A percentile compares a stretch with the other conserved stretches of the same genome.
These are phyloP conservation scores for Diplodia intermedia DNA, from an alignment of 2,329 filamentous ascomycete species.

Conservation along the genomic window DNA sequence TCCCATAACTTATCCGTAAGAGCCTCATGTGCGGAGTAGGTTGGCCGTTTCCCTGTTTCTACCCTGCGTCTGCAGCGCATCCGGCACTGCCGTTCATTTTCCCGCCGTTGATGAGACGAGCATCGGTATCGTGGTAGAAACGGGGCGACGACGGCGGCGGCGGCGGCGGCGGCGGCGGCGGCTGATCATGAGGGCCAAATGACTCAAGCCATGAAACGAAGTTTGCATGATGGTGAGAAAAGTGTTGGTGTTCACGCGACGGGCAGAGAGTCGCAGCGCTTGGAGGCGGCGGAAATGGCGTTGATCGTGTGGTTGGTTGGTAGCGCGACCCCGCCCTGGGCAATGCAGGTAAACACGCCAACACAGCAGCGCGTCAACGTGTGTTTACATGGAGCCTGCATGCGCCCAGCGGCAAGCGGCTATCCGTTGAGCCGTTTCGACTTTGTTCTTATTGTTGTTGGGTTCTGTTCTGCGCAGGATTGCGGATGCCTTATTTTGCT, in stretches of 20 bases:
- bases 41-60: constrained; percentile 8
- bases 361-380: constrained; percentile 18
- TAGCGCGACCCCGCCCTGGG: constrained; percentile 24
- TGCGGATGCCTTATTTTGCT: not conserved
- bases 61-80: not conserved
- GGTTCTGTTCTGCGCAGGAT: not conserved
- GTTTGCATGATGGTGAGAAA: not conserved
- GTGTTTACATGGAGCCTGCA: constrained; percentile 11
- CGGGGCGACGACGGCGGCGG: not conserved
- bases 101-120: not conserved
- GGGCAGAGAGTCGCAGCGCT: not conserved
- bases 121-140: not conserved
- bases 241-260: not conserved
- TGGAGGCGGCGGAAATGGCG: not conserved
- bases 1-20: constrained; percentile 5
- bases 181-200: constrained; percentile 1
- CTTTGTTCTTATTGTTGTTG: not conserved
- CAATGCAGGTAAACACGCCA: constrained; percentile 28
- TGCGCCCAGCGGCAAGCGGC: not conserved
- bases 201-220: constrained; percentile 6
- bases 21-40: constrained; percentile 23
- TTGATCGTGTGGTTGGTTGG: constrained; percentile 17
- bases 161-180: not conserved
- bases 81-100: not conserved
- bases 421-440: not conserved